Percentiles rank a stretch among this genome's conserved stretches.
These are phyloP conservation scores for Hydnomerulius pinastri DNA, from an alignment of 768 basidiomycete species.

Conservation along the genomic window DNA sequence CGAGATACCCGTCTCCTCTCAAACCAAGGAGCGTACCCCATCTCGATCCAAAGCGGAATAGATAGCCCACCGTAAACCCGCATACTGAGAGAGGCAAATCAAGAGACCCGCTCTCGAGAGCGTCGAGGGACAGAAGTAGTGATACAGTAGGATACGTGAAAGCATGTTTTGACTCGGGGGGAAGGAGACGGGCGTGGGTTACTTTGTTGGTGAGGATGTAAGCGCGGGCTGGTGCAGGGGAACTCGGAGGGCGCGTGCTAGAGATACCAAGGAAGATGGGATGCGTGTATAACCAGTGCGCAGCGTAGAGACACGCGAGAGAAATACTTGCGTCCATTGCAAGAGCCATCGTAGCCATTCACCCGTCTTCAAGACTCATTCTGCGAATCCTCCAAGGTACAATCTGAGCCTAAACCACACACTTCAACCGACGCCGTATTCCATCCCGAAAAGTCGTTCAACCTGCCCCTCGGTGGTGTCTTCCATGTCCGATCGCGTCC, in stretches of 20 bases:
- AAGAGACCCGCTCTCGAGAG: constrained; percentile 47
- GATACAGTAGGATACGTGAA: constrained; percentile 65
- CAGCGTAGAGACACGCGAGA: background rate
- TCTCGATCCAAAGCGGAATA: constrained; percentile 56
- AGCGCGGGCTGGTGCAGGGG: constrained; percentile 12
- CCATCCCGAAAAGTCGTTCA: too few species aligned
- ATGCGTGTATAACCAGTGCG: background rate
- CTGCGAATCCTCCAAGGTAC: too few species aligned
- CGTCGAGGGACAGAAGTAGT: constrained; percentile 55
- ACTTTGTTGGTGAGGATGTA: constrained; percentile 56
- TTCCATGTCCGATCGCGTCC: too few species aligned
- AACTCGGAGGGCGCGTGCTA: background rate
- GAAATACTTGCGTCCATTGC: background rate
- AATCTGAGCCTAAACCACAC: too few species aligned
- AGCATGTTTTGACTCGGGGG: constrained; percentile 46
- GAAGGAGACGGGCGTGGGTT: constrained; percentile 54
- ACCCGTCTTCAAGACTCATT: too few species aligned
- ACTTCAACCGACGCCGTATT: too few species aligned
- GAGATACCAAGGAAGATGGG: background rate
- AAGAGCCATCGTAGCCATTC: background rate
- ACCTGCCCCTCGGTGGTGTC: too few species aligned
- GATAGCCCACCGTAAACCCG: constrained; percentile 38
- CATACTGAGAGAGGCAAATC: constrained; percentile 36
- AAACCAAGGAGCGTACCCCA: constrained; percentile 49
- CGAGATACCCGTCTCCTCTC: constrained; percentile 47